These are phyloP conservation scores for Epicoccum sorghinum DNA, from an alignment of 2,329 filamentous ascomycete species.

Conservation along the genomic window DNA sequence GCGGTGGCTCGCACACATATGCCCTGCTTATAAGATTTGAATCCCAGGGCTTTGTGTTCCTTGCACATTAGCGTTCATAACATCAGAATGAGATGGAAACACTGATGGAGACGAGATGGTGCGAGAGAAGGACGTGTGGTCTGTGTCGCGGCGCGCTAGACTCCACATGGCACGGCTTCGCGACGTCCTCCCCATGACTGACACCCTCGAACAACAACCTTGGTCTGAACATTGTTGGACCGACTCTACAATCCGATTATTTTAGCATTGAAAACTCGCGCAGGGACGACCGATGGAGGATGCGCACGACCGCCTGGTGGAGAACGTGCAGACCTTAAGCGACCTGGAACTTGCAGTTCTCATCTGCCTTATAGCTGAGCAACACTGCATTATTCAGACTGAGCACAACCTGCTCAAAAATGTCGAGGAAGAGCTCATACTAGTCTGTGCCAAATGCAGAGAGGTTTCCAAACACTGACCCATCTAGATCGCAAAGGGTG, in stretches of 20 bases:
- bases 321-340: conserved; percentile 77
- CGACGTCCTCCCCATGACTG: neutral
- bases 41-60: too few relatives aligned
- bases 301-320: conserved; percentile 43
- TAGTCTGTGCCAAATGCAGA: conserved; percentile 56
- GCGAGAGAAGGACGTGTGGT: neutral
- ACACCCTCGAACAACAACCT: neutral
- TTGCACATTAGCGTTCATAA: too few relatives aligned
- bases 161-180: neutral
- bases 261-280: neutral
- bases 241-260: neutral
- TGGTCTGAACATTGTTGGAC: too few relatives aligned
- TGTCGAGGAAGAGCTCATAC: conserved; percentile 73
- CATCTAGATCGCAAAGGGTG: conserved; percentile 68
- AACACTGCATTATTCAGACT: conserved; percentile 89
- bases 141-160: neutral
- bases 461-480: neutral
- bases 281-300: conserved; percentile 27
- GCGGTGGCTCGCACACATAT: too few relatives aligned
- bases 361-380: conserved; percentile 77
- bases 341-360: conserved; percentile 88
- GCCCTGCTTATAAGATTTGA: too few relatives aligned
- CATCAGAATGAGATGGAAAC: too few relatives aligned
- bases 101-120: too few relatives aligned
- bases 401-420: conserved; percentile 66